Conservation (phyloP, 768 basidiomycete species). For the Pleurotus tuber-regium region DNA sequence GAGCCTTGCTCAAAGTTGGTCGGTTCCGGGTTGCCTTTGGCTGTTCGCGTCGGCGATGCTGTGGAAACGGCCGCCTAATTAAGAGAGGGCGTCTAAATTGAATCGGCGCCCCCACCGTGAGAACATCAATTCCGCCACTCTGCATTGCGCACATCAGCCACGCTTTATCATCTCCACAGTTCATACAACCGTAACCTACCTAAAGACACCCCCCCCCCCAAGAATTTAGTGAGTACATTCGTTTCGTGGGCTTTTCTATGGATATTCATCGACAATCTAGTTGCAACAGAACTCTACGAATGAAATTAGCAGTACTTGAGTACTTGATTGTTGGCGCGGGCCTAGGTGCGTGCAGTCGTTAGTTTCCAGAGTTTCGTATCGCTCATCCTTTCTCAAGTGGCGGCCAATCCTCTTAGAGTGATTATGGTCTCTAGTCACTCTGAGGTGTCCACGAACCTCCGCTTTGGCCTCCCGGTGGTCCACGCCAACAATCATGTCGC, state of each 20-base stretch:
- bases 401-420: slow-evolving; percentile 51
- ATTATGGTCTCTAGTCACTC: slow-evolving; percentile 28
- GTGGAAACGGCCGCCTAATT: too few species aligned
- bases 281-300: slow-evolving; percentile 14
- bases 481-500: slow-evolving; percentile 28
- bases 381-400: slow-evolving; percentile 20
- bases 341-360: slow-evolving; percentile 21
- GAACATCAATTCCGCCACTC: too few species aligned
- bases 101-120: too few species aligned
- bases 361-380: not conserved
- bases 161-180: too few species aligned
- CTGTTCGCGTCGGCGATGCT: too few species aligned
- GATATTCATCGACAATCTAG: too few species aligned
- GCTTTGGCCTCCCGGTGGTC: slow-evolving; percentile 35
- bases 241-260: too few species aligned
- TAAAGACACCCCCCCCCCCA: slow-evolving; percentile 44
- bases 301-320: slow-evolving; percentile 38
- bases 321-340: slow-evolving; percentile 34
- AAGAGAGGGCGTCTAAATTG: too few species aligned
- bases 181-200: not conserved
- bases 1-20: too few species aligned
- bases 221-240: too few species aligned
- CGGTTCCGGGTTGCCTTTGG: too few species aligned
- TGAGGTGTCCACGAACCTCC: slow-evolving; percentile 25
- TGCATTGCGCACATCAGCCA: too few species aligned